Base-by-base conservation (phyloP, 2,329 filamentous ascomycete species). In the Nakataea oryzae region DNA sequence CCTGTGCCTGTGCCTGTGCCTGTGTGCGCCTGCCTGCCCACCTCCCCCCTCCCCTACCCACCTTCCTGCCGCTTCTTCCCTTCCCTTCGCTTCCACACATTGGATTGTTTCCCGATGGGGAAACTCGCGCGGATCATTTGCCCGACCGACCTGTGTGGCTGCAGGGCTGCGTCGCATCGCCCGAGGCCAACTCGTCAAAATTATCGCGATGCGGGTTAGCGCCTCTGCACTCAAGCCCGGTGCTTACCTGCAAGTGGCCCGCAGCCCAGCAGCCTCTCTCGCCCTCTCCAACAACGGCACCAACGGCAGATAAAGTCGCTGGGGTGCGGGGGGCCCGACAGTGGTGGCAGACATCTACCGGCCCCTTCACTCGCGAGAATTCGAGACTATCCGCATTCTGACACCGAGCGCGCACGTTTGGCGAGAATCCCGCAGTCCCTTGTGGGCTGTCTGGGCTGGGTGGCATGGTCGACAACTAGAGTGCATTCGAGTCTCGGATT, bases 191-290 rank as follows among this genome's bases (percentile, higher is more conserved):
- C 67, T 75, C 73, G 74, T 74, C 69, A 74, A 75, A 72, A 67
- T 74, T 75, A 70, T 73, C 73, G 69, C 67, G 72, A 74, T 69
- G 69, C 60, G 70, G 73, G 67, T 71, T 75, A 75, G 74, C 69
- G 72, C 65, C 32, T 59, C 62, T 56, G 56, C 56, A 62, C 54
- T 8, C 34, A n/a, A 8, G 14, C 41, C 41, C 41, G 34, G 14
- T 47, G 14, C 34, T 47, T 21, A 14, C 21, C 17, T 21, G 34
- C 34, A n/a, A n/a, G n/a, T n/a, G n/a, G n/a, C n/a, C n/a, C n/a
- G n/a, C n/a, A n/a, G n/a, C n/a, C n/a, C n/a, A n/a, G n/a, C n/a
- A n/a, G n/a, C n/a, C n/a, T n/a, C n/a, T n/a, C n/a, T n/a, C n/a
- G n/a, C n/a, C 41, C 21, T 50, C 5, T n/a, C 7, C 41, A 50